Conservation (phyloP, 129 eudicot genomes). For the Flaveria brownii region DNA sequence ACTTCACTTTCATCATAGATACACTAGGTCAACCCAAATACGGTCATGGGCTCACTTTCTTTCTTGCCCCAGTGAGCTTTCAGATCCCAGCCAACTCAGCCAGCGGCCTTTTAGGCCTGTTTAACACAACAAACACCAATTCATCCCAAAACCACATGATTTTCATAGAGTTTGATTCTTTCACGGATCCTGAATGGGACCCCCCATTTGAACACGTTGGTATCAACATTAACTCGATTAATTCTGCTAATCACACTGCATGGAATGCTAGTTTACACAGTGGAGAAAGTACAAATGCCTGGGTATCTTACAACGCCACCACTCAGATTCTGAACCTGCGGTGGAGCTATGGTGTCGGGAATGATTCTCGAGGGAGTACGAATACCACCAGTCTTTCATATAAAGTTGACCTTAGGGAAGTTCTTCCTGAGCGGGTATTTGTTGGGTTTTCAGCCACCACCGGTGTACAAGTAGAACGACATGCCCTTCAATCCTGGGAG, state of each 20-base stretch:
- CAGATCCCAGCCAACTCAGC: conserved; percentile 53
- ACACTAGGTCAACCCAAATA: neutral
- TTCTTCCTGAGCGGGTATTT: conserved; percentile 38
- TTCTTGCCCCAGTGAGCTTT: conserved; percentile 46
- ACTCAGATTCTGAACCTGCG: conserved; percentile 34
- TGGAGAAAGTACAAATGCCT: conserved; percentile 38
- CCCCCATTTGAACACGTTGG: conserved; percentile 50
- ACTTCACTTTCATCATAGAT: conserved; percentile 43
- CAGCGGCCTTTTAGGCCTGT: conserved; percentile 57
- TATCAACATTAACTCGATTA: conserved; percentile 42
- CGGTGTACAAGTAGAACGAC: conserved; percentile 28
- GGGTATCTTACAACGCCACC: conserved; percentile 45
- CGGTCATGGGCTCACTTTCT: conserved; percentile 53
- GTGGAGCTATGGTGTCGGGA: conserved; percentile 39
- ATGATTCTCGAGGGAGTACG: conserved; percentile 21
- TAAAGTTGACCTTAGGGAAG: conserved; percentile 40
- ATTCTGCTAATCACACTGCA: conserved; percentile 19
- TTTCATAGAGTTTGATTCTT: conserved; percentile 56
- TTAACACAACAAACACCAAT: conserved; percentile 35
- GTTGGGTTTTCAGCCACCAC: conserved; percentile 61
- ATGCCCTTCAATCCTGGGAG: conserved; percentile 41
- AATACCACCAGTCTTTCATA: conserved; percentile 35
- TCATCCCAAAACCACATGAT: conserved; percentile 39
- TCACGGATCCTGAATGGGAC: conserved; percentile 38
- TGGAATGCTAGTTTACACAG: conserved; percentile 56